A percentile compares a stretch with the other conserved stretches of the same genome.
These are phyloP conservation scores for Malassezia equina DNA, from an alignment of 1,284 basidiomycete species.

Conservation along the genomic window DNA sequence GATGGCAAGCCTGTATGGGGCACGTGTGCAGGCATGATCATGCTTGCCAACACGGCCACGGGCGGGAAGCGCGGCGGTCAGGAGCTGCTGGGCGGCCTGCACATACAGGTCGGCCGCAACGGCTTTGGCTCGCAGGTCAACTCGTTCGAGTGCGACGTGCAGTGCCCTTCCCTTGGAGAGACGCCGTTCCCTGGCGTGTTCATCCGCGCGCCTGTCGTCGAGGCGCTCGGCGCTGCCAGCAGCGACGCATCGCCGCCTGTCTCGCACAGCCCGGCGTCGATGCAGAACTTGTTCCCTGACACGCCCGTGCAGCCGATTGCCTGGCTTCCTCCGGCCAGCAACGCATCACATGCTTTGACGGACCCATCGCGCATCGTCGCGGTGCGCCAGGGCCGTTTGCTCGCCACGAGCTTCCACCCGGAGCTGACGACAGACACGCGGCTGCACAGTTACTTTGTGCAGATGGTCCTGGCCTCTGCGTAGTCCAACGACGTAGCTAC, in stretches of 20 bases:
- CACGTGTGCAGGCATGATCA: conserved; percentile 91
- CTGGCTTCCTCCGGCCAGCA: conserved; percentile 53
- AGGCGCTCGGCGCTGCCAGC: conserved; percentile 20
- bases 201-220: conserved; percentile 75
- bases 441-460: conserved; percentile 76
- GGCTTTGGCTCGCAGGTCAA: conserved; percentile 61
- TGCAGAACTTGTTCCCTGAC: conserved; percentile 32
- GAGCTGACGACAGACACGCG: conserved; percentile 78
- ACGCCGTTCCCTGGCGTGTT: conserved; percentile 75
- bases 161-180: conserved; percentile 59
- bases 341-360: conserved; percentile 43
- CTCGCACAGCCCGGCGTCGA: background rate
- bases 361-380: conserved; percentile 62
- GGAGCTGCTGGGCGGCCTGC: conserved; percentile 72
- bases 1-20: conserved; percentile 72
- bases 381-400: conserved; percentile 68
- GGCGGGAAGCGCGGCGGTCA: conserved; percentile 78
- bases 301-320: conserved; percentile 57
- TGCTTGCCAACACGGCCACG: conserved; percentile 55
- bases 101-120: conserved; percentile 72
- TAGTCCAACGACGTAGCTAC: background rate
- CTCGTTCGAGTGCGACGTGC: conserved; percentile 72
- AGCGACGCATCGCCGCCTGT: conserved; percentile 9
- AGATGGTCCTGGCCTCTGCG: background rate
- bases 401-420: conserved; percentile 88